Base-by-base conservation (phyloP, 352 stramenopile species). In the Porosira glacialis region DNA sequence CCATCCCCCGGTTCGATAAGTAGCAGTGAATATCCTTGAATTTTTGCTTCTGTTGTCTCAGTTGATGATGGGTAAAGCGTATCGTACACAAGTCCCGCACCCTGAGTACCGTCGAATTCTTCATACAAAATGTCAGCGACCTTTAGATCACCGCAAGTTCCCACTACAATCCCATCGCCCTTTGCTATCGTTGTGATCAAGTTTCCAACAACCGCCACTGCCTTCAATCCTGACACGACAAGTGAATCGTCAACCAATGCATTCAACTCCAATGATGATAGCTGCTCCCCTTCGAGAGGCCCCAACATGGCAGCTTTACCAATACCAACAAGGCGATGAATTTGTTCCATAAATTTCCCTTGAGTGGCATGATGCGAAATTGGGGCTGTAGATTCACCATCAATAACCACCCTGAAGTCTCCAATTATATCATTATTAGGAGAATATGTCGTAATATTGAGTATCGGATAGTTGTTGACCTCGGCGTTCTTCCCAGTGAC, bases 311-410 rank as follows among this genome's bases (percentile, higher is more conserved):
- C 76, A 30, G 83, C 82, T 64, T 88, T 86, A 10, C 72, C 85
- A 39, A 93, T 81, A 38, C 78, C 73, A 59, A 80, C 78, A 7
- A 92, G 72, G 19, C 53, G 52, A 52, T 93, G 78, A 13, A 93
- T 83, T 52, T 78, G 82, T 10, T 78, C 35, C 21, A 87, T 56
- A 24, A 93, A 52, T 61, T 86, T 83, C 7, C 49, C 51, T 21
- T 85, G 50, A 10, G 75, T 86, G n/a, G 83, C 86, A 27, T 75
- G 57, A 30, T 79, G 76, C n/a, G 80, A 75, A 44, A 93, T 45
- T 0, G 85, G 70, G 24, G 63, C 67, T 11, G 86, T 91, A 13
- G 75, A 63, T 80, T 92, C 75, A 7, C 72, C 72, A 44, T 86
- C 86, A 15, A 93, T 58, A 11, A 76, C 47, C 27, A 93, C 73